A percentile compares a stretch with the other conserved stretches of the same genome.
Evolutionary conservation across 164 flowering plant species (phyloP).

Genomic region (Hamamelis virginiana): DNA sequence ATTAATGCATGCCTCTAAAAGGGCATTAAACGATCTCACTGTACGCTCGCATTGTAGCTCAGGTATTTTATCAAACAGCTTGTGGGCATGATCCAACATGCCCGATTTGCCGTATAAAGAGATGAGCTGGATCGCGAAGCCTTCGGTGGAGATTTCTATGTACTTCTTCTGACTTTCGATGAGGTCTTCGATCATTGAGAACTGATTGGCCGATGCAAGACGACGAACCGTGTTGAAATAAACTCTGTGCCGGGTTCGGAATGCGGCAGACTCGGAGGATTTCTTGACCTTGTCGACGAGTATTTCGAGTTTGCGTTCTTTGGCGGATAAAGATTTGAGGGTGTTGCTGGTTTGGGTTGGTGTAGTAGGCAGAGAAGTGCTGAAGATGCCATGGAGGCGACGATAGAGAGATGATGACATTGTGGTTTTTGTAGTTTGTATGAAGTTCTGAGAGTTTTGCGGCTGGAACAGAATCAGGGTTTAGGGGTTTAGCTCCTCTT

Average conservation of each 20-base stretch:
- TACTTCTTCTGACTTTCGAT: conserved; percentile 44
- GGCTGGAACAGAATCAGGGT: no score
- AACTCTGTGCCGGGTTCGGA: conserved; percentile 14
- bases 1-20: conserved; percentile 35
- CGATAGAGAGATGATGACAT: no score
- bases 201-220: conserved; percentile 31
- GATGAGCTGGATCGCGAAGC: conserved; percentile 26
- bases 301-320: conserved; percentile 6
- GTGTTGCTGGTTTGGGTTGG: not conserved
- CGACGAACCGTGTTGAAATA: conserved; percentile 32
- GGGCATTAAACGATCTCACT: conserved; percentile 45
- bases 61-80: conserved; percentile 62
- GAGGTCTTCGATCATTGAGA: conserved; percentile 31
- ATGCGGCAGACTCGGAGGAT: not conserved
- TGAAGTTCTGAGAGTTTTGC: no score
- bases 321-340: not conserved
- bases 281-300: conserved; percentile 16
- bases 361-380: not conserved
- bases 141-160: conserved; percentile 25
- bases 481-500: no score
- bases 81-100: conserved; percentile 48
- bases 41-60: conserved; percentile 35
- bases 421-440: no score
- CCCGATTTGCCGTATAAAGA: conserved; percentile 35
- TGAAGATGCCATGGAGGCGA: not conserved